These are phyloP conservation scores for Alternaria hordeiaustralica DNA, from an alignment of 2,329 filamentous ascomycete genomes.

Conservation along the genomic window DNA sequence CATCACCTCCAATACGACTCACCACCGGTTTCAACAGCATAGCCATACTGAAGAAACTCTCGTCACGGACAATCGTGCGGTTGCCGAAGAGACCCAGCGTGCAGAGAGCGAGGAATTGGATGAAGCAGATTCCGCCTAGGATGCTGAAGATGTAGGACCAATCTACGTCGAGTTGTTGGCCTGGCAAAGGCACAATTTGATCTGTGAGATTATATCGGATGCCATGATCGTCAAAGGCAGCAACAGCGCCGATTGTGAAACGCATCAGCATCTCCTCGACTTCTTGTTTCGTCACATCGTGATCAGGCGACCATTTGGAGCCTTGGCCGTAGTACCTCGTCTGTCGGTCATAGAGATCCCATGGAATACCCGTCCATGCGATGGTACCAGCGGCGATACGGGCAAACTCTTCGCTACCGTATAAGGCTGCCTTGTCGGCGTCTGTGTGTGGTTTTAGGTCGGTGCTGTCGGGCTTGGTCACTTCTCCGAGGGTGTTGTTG, in stretches of 20 bases:
- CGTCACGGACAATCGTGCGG: slow-evolving; percentile 40
- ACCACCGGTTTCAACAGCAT: slow-evolving; percentile 42
- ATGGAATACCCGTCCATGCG: slow-evolving; percentile 37
- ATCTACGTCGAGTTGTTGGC: slow-evolving; percentile 37
- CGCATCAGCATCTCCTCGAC: slow-evolving; percentile 36
- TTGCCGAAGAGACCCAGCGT: slow-evolving; percentile 26
- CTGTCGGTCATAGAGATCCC: slow-evolving; percentile 27
- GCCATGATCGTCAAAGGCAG: slow-evolving; percentile 45
- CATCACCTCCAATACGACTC: slow-evolving; percentile 22
- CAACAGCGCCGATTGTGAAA: slow-evolving; percentile 40
- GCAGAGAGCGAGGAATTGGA: slow-evolving; percentile 26
- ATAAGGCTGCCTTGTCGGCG: too few relatives aligned
- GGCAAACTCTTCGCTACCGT: too few relatives aligned
- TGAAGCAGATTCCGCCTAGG: slow-evolving; percentile 20
- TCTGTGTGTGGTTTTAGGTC: too few relatives aligned
- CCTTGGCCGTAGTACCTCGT: slow-evolving; percentile 28
- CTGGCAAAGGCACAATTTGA: slow-evolving; percentile 20
- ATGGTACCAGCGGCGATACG: slow-evolving; percentile 43
- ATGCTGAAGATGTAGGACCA: slow-evolving; percentile 33
- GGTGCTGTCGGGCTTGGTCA: too few relatives aligned
- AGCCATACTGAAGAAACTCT: slow-evolving; percentile 40
- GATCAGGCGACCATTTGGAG: slow-evolving; percentile 34
- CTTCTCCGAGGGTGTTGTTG: slow-evolving; percentile 31
- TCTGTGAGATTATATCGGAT: slow-evolving; percentile 26
- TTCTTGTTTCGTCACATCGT: neutral